Base-by-base conservation (phyloP, 495 filamentous ascomycete species). In the Melanomma pulvis-pyrius region DNA sequence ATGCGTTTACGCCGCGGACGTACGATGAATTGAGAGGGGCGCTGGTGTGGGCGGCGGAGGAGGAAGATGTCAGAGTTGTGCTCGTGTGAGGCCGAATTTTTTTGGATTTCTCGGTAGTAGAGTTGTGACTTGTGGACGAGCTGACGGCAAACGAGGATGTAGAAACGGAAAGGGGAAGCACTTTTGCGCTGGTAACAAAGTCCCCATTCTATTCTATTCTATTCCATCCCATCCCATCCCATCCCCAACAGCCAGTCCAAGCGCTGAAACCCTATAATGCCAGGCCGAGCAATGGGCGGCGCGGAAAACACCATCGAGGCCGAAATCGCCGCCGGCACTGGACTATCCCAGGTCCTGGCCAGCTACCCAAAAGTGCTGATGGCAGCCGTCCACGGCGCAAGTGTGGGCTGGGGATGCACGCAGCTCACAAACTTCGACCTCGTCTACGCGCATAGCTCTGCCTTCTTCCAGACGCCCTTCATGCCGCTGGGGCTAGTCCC, bases 391-490 rank as follows among this genome's bases (percentile, higher is more conserved):
- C 50, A 71, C 48, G 63, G 63, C 57, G 63, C 63, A 15, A 60
- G 51, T 34, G 63, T 67, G 58, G 68, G 68, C 59, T 71, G 63
- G 63, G 68, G 63, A 7, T 71, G 63, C 52, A 67, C 68, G 15
- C 63, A 71, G 28, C 63, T 67, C 29, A 41, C 49, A 15, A 41
- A 53, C 41, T 67, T 71, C 47, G 68, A 71, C 59, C 63, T 71
- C 32, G 32, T 71, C 11, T 67, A 71, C 32, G 68, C 58, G 26
- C 52, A 67, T 19, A 41, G 39, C 7, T 11, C 24, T 30, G 68
- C 68, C 17, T 67, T 71, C 54, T 71, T 71, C 58, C 63, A 71
- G 47, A 71, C 68, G 9, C 68, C 68, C 15, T 71, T 71, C 59
- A 58, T 65, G 46, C 25, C 25, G 12, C 24, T 71, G 6, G 68